Percentiles rank a stretch among this genome's conserved stretches.
Evolutionary conservation across 495 filamentous ascomycete genomes (phyloP).

Genomic region (Hypomontagnella monticulosa): DNA sequence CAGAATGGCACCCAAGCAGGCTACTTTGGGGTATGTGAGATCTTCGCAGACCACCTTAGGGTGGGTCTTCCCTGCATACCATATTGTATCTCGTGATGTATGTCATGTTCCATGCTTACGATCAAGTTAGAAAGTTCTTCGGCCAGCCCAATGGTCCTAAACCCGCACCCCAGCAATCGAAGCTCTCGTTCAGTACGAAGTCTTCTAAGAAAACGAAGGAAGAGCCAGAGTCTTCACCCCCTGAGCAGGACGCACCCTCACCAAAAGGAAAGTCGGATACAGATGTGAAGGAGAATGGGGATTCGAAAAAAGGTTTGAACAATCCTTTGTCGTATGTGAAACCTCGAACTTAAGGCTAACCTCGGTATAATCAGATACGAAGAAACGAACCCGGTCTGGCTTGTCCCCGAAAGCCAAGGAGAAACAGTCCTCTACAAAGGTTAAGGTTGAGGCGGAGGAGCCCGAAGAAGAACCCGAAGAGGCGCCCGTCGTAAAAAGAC

Average conservation of each 20-base stretch:
- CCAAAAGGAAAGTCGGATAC: conserved; percentile 38
- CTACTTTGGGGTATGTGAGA: conserved; percentile 92
- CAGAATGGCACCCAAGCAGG: conserved; percentile 75
- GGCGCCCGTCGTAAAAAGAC: conserved; percentile 64
- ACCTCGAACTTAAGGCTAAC: conserved; percentile 1
- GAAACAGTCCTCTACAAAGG: conserved; percentile 38
- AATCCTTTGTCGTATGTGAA: neutral
- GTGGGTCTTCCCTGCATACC: conserved; percentile 65
- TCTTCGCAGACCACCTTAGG: conserved; percentile 81
- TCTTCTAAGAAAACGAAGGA: conserved; percentile 49
- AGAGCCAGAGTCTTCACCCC: conserved; percentile 40
- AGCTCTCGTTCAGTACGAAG: conserved; percentile 71
- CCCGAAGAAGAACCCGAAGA: conserved; percentile 58
- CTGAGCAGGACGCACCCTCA: conserved; percentile 25
- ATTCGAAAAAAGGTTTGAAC: conserved; percentile 46
- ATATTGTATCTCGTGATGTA: neutral
- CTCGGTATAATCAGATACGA: conserved; percentile 43
- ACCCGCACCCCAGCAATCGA: conserved; percentile 74
- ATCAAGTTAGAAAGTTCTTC: conserved; percentile 72
- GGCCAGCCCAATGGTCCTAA: conserved; percentile 63
- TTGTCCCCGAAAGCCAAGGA: conserved; percentile 24
- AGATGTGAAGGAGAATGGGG: conserved; percentile 43
- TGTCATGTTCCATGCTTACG: conserved; percentile 21
- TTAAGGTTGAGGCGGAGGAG: conserved; percentile 45
- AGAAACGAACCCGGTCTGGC: conserved; percentile 53